Percentiles rank a stretch among this genome's conserved stretches.
phyloP scores from a whole-genome alignment of 768 basidiomycete genomes.

The Suillus ampliporus region DNA sequence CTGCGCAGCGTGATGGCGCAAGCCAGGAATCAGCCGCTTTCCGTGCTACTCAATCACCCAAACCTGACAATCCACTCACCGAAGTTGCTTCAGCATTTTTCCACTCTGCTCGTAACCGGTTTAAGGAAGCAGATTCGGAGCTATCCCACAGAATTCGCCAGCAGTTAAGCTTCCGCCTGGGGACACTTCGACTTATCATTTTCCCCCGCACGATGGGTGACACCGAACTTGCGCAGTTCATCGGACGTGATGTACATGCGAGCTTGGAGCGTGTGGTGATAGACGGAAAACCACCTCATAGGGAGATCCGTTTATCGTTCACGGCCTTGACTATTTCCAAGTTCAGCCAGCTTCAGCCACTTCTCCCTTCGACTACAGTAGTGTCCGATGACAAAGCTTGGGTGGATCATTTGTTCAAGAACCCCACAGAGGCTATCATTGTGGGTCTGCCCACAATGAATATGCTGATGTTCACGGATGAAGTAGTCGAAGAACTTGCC shows the following conservation, averaged over 20 bases:
- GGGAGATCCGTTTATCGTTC: constrained; percentile 76
- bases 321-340: constrained; percentile 79
- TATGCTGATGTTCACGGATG: constrained; percentile 80
- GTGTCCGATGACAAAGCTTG: constrained; percentile 55
- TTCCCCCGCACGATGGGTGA: constrained; percentile 85
- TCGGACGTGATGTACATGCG: constrained; percentile 71
- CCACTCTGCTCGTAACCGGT: constrained; percentile 69
- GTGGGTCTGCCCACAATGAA: constrained; percentile 83
- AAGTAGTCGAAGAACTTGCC: constrained; percentile 46
- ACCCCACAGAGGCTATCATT: constrained; percentile 72
- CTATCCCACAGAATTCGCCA: constrained; percentile 70
- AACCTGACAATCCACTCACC: constrained; percentile 80
- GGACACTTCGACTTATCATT: constrained; percentile 67
- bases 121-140: constrained; percentile 68
- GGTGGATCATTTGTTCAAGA: constrained; percentile 64
- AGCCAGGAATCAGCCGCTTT: constrained; percentile 81
- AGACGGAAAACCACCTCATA: constrained; percentile 53
- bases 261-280: constrained; percentile 68
- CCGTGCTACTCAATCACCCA: constrained; percentile 70
- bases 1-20: constrained; percentile 76
- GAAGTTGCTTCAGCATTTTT: constrained; percentile 89
- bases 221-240: constrained; percentile 76
- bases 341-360: constrained; percentile 64
- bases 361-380: constrained; percentile 45
- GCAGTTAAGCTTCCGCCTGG: constrained; percentile 73